Evolutionary conservation across 352 stramenopile species (phyloP).

Genomic region (Globisporangium lucens): DNA sequence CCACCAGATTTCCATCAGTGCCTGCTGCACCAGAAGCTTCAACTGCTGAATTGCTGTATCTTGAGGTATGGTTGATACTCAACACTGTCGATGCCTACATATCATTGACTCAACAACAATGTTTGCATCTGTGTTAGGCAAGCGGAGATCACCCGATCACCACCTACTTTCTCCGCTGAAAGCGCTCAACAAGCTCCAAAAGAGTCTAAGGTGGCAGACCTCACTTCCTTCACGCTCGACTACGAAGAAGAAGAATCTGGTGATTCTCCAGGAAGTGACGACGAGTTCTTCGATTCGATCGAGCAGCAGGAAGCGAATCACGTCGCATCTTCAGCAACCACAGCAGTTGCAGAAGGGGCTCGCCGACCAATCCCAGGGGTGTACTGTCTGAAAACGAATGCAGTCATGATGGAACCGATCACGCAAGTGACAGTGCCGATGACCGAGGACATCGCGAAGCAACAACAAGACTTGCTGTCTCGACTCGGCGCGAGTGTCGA

Average conservation of each 20-base stretch:
- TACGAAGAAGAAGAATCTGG: slow-evolving; percentile 27
- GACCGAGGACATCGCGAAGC: slow-evolving; percentile 75
- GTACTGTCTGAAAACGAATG: slow-evolving; percentile 42
- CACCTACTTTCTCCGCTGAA: not conserved
- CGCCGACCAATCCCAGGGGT: slow-evolving; percentile 29
- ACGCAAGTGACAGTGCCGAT: slow-evolving; percentile 66
- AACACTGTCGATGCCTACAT: not conserved
- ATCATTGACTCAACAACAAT: not conserved
- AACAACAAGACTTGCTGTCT: slow-evolving; percentile 74
- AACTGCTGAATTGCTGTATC: slow-evolving; percentile 80
- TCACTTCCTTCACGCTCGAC: slow-evolving; percentile 31
- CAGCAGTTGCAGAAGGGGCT: slow-evolving; percentile 28
- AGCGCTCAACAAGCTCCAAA: not conserved
- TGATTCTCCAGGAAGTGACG: slow-evolving; percentile 50
- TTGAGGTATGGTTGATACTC: slow-evolving; percentile 29
- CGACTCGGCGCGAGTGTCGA: slow-evolving; percentile 61
- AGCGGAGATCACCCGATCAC: slow-evolving; percentile 21
- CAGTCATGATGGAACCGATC: slow-evolving; percentile 57
- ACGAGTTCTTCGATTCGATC: slow-evolving; percentile 83
- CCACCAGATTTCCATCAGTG: slow-evolving; percentile 69
- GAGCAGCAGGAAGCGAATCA: slow-evolving; percentile 38
- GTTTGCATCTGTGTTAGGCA: slow-evolving; percentile 17
- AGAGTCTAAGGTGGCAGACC: slow-evolving; percentile 22
- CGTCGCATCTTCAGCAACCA: slow-evolving; percentile 13
- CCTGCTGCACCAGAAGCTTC: slow-evolving; percentile 77